Evolutionary conservation across 1,284 basidiomycete genomes (phyloP), one percentile per base, ranked within the genome.

Genomic region (Termitomyces sp.): DNA sequence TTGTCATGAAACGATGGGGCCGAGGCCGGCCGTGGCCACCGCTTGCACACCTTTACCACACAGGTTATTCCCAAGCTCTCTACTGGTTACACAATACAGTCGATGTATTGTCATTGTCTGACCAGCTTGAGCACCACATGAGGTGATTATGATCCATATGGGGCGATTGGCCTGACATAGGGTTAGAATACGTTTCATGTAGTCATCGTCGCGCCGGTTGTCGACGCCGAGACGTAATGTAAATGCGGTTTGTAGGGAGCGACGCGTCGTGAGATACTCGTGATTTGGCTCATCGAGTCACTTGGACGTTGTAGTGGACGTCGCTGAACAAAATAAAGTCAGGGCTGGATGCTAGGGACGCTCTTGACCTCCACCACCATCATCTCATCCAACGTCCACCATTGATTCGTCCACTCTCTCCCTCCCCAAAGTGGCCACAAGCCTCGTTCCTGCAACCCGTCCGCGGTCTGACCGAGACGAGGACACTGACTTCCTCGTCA

Each of bases 331-430:
- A 24, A 24, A 61, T 57, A 59, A 59, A 54, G 52, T 33, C 41
- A 49, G 53, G 38, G 45, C 2, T 39, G 24, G 5, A n/a, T 48
- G 46, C 36, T 12, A 31, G 59, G 59, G 58, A 51, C 60, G 56
- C 56, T 44, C 53, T 62, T 67, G 60, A 57, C 62, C 57, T 64
- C 57, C 52, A 55, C 56, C 50, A 58, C 43, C 54, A 64, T 60
- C 55, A 56, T 38, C 36, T 4, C 34, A 36, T 36, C 30, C 31
- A 28, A 5, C 24, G 45, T 79, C 72, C 80, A 87, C 77, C 74
- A 87, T 87, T 86, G 82, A 85, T 84, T 75, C 84, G 73, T 71
- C 77, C 75, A 80, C 76, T 71, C 74, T 70, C 75, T 65, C 77
- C 69, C 78, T 81, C 84, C 80, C 80, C 74, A 68, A 67, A 59